A percentile compares a stretch with the other conserved stretches of the same genome.
These are phyloP conservation scores for Pyrenopolyporus hunteri DNA, from an alignment of 495 filamentous ascomycete species.

Conservation along the genomic window DNA sequence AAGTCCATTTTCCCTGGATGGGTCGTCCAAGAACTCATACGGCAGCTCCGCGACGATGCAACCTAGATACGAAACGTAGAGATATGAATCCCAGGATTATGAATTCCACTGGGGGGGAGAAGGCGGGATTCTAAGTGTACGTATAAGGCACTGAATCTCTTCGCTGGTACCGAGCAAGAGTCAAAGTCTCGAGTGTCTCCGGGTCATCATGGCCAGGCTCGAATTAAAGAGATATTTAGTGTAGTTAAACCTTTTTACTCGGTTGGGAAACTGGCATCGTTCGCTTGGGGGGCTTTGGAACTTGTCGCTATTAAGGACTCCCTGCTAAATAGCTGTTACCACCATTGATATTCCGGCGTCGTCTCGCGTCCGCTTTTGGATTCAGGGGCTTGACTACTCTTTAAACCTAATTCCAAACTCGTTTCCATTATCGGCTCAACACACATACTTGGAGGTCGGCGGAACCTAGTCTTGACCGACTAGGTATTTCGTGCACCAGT, in stretches of 20 bases:
- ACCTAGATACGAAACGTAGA: too few relatives aligned
- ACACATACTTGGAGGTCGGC: constrained; percentile 24
- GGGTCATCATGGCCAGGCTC: constrained; percentile 11
- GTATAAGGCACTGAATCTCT: too few relatives aligned
- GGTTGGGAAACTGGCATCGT: constrained; percentile 19
- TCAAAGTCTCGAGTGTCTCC: constrained; percentile 20
- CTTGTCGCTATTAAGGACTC: constrained; percentile 30
- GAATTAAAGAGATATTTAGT: constrained; percentile 26
- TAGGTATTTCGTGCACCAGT: constrained; percentile 10
- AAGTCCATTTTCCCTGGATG: constrained; percentile 11
- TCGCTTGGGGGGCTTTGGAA: constrained; percentile 21
- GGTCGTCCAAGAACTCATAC: constrained; percentile 31
- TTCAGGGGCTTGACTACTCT: constrained; percentile 7
- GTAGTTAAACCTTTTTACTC: constrained; percentile 27
- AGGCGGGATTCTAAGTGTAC: too few relatives aligned
- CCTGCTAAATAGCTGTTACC: constrained; percentile 28
- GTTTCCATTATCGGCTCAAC: constrained; percentile 25
- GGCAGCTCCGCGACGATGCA: too few relatives aligned
- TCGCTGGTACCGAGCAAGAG: too few relatives aligned
- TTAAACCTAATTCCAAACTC: constrained; percentile 26
- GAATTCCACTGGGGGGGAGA: too few relatives aligned
- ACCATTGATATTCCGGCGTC: constrained; percentile 38
- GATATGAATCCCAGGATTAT: too few relatives aligned
- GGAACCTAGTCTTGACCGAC: neutral
- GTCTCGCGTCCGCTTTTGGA: constrained; percentile 39